Evolutionary conservation across 345 rosid species (phyloP).

Genomic region (Reutealis trisperma): DNA sequence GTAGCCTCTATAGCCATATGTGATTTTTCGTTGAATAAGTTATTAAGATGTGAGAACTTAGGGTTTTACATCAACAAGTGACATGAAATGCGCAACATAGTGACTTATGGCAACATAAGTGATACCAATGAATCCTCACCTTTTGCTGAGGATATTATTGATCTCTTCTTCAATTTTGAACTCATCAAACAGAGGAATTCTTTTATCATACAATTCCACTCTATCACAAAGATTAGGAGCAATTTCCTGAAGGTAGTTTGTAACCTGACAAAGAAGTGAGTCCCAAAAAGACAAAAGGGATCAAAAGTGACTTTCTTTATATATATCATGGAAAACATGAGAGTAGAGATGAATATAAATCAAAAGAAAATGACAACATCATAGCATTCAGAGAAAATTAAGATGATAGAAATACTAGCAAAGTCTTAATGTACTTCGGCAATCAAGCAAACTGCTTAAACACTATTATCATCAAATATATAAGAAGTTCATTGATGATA

Average conservation of each 20-base stretch:
- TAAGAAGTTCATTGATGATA: background rate
- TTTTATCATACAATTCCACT: constrained; percentile 74
- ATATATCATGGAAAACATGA: constrained; percentile 17
- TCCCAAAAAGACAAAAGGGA: constrained; percentile 4
- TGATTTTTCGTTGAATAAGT: no score
- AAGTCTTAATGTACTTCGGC: background rate
- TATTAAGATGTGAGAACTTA: no score
- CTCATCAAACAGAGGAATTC: constrained; percentile 82
- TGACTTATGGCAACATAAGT: constrained; percentile 4
- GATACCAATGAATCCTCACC: constrained; percentile 45
- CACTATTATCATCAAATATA: background rate
- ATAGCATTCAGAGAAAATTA: background rate
- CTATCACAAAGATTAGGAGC: constrained; percentile 94
- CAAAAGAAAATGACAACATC: constrained; percentile 2
- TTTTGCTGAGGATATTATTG: constrained; percentile 80
- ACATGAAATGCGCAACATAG: background rate
- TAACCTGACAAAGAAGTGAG: constrained; percentile 56
- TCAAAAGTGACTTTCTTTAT: background rate
- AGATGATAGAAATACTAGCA: background rate
- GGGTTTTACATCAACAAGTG: background rate
- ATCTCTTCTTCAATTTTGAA: constrained; percentile 87
- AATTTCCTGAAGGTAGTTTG: constrained; percentile 93
- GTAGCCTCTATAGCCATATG: no score
- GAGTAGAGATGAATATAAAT: background rate
- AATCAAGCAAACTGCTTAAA: background rate